Conservation (phyloP, 2,329 filamentous ascomycete genomes). For the Penicillium sp. region DNA sequence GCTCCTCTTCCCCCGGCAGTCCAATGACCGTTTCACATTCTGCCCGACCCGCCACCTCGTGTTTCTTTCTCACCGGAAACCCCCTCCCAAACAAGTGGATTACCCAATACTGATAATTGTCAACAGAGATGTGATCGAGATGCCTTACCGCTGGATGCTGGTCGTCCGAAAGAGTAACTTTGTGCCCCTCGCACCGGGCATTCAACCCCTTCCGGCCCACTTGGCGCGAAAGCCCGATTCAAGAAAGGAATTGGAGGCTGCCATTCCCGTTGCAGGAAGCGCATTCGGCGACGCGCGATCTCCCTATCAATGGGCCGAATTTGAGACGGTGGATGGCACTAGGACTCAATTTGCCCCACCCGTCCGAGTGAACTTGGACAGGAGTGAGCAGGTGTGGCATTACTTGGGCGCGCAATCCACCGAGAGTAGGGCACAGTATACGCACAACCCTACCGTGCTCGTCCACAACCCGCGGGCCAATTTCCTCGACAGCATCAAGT, state of each 20-base stretch:
- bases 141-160: constrained; percentile 53
- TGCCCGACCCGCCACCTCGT: too few relatives aligned
- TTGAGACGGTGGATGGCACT: constrained; percentile 55
- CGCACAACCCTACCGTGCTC: constrained; percentile 60
- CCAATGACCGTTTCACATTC: too few relatives aligned
- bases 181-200: constrained; percentile 40
- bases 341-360: constrained; percentile 54
- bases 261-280: constrained; percentile 60
- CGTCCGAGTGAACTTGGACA: constrained; percentile 64
- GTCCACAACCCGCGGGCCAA: constrained; percentile 45
- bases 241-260: constrained; percentile 52
- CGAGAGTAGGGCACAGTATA: constrained; percentile 85
- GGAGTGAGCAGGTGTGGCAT: constrained; percentile 74
- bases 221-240: constrained; percentile 48
- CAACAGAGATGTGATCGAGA: constrained; percentile 48
- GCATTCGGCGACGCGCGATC: constrained; percentile 54
- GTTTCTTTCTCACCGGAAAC: too few relatives aligned
- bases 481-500: constrained; percentile 45
- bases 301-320: constrained; percentile 70
- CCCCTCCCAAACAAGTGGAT: neutral
- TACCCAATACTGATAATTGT: constrained; percentile 30
- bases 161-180: constrained; percentile 47
- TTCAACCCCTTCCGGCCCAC: constrained; percentile 44
- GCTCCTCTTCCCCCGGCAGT: neutral
- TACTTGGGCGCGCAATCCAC: constrained; percentile 83